These are phyloP conservation scores for Dryas integrifolia DNA, from an alignment of 331 rosid genomes.

Conservation along the genomic window DNA sequence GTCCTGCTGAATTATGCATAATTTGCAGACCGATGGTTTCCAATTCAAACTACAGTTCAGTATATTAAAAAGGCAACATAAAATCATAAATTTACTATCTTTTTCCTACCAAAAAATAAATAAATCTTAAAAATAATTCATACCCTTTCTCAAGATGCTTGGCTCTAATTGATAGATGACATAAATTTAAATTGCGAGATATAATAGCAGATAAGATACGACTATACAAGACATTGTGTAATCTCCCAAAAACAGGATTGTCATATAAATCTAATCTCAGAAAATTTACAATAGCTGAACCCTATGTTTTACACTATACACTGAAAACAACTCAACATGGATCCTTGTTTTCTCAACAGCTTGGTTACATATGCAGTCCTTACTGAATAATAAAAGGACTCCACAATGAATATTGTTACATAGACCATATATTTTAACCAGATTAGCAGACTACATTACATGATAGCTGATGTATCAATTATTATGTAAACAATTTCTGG, in stretches of 20 bases:
- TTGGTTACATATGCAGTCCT: background rate
- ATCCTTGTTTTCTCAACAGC: slow-evolving; percentile 4
- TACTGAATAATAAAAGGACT: background rate
- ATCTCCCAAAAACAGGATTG: background rate
- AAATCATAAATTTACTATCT: background rate
- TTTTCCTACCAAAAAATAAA: background rate
- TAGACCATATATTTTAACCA: background rate
- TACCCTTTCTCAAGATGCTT: background rate
- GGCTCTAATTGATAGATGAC: background rate
- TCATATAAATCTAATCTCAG: slow-evolving; percentile 14
- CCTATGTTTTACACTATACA: background rate
- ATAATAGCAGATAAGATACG: background rate
- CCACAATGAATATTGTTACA: background rate
- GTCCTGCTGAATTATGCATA: background rate
- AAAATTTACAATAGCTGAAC: slow-evolving; percentile 24
- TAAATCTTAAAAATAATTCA: background rate
- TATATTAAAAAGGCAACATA: background rate
- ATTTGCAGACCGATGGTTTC: background rate
- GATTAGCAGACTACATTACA: background rate
- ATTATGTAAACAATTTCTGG: too few species aligned
- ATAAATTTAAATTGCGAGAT: background rate
- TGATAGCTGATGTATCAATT: too few species aligned
- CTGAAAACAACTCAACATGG: slow-evolving; percentile 10
- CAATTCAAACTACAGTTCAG: background rate
- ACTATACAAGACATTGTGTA: background rate